Evolutionary conservation across 2,329 filamentous ascomycete genomes (phyloP).

Genomic region (Diaporthe nobilis): DNA sequence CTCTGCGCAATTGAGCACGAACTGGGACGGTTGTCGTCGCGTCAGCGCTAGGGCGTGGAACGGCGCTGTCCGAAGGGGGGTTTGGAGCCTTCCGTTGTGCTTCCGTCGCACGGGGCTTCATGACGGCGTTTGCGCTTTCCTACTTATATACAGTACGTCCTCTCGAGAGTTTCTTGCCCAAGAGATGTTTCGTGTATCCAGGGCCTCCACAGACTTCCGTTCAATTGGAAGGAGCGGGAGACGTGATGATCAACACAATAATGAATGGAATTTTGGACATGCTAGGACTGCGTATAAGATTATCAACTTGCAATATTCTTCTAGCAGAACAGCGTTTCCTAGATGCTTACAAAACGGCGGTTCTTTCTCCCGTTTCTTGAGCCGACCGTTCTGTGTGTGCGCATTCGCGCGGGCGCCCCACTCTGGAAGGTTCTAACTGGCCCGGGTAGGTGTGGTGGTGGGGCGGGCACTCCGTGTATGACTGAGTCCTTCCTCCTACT

Average conservation of each 20-base stretch:
- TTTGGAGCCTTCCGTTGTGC: not conserved
- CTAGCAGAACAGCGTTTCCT: not conserved
- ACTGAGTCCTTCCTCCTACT: constrained; percentile 34
- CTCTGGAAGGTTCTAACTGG: constrained; percentile 39
- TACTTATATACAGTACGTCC: too few relatives aligned
- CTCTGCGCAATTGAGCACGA: constrained; percentile 27
- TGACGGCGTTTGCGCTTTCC: too few relatives aligned
- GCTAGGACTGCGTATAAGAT: too few relatives aligned
- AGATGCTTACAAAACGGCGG: not conserved
- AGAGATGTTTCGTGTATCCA: too few relatives aligned
- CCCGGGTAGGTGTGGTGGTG: constrained; percentile 17
- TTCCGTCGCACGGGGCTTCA: not conserved
- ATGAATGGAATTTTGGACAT: not conserved
- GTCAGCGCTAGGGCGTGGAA: constrained; percentile 22
- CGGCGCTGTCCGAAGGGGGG: not conserved
- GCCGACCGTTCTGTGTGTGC: constrained; percentile 17
- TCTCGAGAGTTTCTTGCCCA: too few relatives aligned
- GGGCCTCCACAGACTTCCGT: too few relatives aligned
- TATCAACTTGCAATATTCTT: too few relatives aligned
- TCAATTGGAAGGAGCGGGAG: too few relatives aligned
- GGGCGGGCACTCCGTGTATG: constrained; percentile 34
- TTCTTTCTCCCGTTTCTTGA: not conserved
- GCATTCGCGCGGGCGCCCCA: constrained; percentile 30
- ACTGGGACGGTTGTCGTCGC: not conserved
- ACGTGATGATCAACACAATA: not conserved